Conservation (phyloP, 2,329 filamentous ascomycete species). For the Gyromitra esculenta region DNA sequence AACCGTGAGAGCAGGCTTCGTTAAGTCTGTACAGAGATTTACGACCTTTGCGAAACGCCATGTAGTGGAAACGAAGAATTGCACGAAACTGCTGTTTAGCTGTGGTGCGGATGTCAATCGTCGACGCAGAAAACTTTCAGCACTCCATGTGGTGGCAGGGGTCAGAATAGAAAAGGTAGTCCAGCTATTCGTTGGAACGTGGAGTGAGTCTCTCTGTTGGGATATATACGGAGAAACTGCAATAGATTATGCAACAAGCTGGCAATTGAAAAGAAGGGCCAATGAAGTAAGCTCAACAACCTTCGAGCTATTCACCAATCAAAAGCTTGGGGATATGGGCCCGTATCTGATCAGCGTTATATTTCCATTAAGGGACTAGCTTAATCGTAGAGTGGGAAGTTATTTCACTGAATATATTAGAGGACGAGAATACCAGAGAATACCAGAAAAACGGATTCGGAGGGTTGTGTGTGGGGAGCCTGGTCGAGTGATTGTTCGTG, state of each 20-base stretch:
- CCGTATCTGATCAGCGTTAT: not conserved
- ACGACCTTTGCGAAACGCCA: not conserved
- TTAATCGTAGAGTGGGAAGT: not conserved
- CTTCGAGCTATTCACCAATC: not conserved
- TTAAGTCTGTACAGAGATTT: not conserved
- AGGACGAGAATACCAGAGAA: not conserved
- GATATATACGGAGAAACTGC: not conserved
- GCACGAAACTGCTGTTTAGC: too few relatives aligned
- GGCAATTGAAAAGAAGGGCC: not conserved
- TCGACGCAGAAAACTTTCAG: not conserved
- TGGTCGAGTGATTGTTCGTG: slow-evolving; percentile 21
- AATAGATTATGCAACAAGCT: not conserved
- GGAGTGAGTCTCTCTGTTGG: not conserved
- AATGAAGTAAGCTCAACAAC: not conserved
- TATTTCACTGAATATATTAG: too few relatives aligned
- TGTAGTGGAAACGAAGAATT: too few relatives aligned
- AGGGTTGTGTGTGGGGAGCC: not conserved
- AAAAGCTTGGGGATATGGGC: not conserved
- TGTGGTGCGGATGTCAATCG: not conserved
- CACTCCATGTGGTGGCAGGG: not conserved
- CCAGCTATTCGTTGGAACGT: not conserved
- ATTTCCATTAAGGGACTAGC: not conserved
- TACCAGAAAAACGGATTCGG: not conserved
- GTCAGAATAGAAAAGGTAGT: not conserved
- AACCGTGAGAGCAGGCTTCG: not conserved